phyloP scores from a whole-genome alignment of 1,284 basidiomycete species.

The Leccinum proximum region DNA sequence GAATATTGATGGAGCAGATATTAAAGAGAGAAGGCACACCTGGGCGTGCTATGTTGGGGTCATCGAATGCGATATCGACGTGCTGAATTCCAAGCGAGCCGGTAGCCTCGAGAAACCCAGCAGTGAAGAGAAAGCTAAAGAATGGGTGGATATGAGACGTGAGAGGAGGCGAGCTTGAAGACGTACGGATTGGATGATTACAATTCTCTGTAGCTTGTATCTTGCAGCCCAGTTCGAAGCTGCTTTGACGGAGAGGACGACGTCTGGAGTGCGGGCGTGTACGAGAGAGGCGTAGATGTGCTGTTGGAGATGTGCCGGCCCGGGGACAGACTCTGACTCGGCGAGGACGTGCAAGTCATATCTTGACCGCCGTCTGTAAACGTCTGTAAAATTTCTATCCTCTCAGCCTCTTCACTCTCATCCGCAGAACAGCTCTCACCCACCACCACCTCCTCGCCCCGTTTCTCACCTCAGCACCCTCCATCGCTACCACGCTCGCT shows the following conservation, averaged over 20 bases:
- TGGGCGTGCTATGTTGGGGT: slow-evolving; percentile 83
- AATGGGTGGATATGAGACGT: slow-evolving; percentile 38
- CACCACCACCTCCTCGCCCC: slow-evolving; percentile 48
- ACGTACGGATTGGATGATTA: slow-evolving; percentile 79
- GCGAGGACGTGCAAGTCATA: slow-evolving; percentile 26
- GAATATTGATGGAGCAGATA: slow-evolving; percentile 3
- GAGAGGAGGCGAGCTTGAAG: neutral
- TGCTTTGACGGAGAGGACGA: slow-evolving; percentile 66
- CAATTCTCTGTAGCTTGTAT: slow-evolving; percentile 79
- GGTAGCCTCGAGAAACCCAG: slow-evolving; percentile 71
- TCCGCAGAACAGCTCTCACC: slow-evolving; percentile 64
- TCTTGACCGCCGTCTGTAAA: neutral
- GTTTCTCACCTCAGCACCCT: slow-evolving; percentile 61
- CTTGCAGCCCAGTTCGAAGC: slow-evolving; percentile 60
- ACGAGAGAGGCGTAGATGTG: slow-evolving; percentile 79
- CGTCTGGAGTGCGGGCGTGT: slow-evolving; percentile 70
- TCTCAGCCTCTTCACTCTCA: slow-evolving; percentile 53
- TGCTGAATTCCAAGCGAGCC: slow-evolving; percentile 36
- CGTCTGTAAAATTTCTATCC: neutral
- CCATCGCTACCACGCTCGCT: slow-evolving; percentile 39
- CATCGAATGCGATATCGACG: slow-evolving; percentile 76
- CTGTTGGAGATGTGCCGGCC: slow-evolving; percentile 48
- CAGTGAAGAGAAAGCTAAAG: slow-evolving; percentile 82
- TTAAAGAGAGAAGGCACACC: slow-evolving; percentile 40
- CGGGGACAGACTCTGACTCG: slow-evolving; percentile 24